Base-by-base conservation (phyloP, 2,329 filamentous ascomycete genomes). In the Cercospora zeina region DNA sequence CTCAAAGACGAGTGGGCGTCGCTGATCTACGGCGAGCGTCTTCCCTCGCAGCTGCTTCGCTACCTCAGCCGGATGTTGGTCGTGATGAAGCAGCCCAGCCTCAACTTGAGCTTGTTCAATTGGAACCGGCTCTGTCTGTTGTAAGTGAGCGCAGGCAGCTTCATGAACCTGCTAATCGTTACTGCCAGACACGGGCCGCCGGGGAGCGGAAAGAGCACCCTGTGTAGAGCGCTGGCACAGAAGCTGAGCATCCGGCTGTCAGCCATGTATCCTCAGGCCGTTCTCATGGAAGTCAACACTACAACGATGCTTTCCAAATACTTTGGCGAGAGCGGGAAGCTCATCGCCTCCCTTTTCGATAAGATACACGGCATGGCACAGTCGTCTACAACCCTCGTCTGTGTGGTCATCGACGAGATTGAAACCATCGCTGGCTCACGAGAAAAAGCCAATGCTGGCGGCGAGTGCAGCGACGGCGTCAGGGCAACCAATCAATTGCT, bases 401-500 rank as follows among this genome's bases (percentile, higher is more conserved):
- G 77, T 53, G 76, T 83, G 0, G 70, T 82, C 16, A 77, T 83
- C 37, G 81, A 83, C 60, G 81, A 83, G 62, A 76, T 83, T 14
- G 81, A 83, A 63, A 81, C 76, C 2, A 69, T 83, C 16, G 77
- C 80, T n/a, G 73, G 76, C 45, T 76, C 72, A 6, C 76, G 80
- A 34, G 76, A 81, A 60, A 73, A 76, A 49, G 74, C 76, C 2
- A 64, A 75, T 1, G 68, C 57, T 42, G 72, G 74, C 13, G 77
- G 76, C 54, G 80, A 83, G 62, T 79, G 78, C 34, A 73, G 72
- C 13, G 81, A 83, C 65, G 76, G 77, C 1, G 70, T 82, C 63
- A 73, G 80, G 49, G 79, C 80, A 4, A 81, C 81, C 0, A 83
- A 83, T 62, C 78, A 82, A 57, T 71, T 83, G 0, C 75, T 83